These are phyloP conservation scores for Drechmeria coniospora DNA, from an alignment of 2,329 filamentous ascomycete genomes.

Conservation along the genomic window DNA sequence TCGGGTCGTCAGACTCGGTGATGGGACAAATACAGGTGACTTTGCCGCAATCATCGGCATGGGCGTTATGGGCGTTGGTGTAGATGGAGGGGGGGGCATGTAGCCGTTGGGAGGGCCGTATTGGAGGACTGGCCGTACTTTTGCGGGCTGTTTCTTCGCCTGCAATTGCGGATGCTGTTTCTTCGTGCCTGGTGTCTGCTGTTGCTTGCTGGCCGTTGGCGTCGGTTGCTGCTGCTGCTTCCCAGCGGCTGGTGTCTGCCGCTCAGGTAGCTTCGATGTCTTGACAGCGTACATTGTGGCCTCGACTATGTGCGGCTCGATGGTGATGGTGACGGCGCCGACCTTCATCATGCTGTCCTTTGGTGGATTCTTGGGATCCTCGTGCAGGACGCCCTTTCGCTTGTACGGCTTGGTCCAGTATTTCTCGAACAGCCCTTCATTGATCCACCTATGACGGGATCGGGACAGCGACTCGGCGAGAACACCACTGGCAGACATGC, in stretches of 20 bases:
- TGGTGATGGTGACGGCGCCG: conserved; percentile 56
- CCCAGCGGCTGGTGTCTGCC: conserved; percentile 7
- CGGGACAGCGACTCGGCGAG: conserved; percentile 56
- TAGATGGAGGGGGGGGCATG: conserved; percentile 38
- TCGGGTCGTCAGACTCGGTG: too few species aligned
- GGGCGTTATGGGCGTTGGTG: conserved; percentile 13
- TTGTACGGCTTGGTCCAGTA: conserved; percentile 63
- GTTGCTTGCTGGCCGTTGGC: conserved; percentile 8
- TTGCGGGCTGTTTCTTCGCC: conserved; percentile 9
- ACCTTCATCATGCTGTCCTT: conserved; percentile 60
- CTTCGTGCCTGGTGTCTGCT: conserved; percentile 1
- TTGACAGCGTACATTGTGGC: conserved; percentile 60
- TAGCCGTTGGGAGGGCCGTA: conserved; percentile 49
- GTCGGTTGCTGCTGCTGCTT: conserved; percentile 2
- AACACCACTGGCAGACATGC: conserved; percentile 42
- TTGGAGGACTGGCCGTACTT: conserved; percentile 41
- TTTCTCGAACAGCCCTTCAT: conserved; percentile 57
- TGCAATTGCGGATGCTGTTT: too few species aligned
- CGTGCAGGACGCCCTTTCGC: conserved; percentile 47
- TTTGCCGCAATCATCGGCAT: conserved; percentile 8
- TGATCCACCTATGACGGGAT: conserved; percentile 60
- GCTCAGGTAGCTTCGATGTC: conserved; percentile 36
- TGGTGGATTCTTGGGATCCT: conserved; percentile 50
- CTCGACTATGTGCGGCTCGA: conserved; percentile 69
- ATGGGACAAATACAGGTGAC: conserved; percentile 4